Evolutionary conservation across 106 monocot genomes (phyloP), one percentile per base, ranked within the genome.

Genomic region (Dioscorea dumetorum): DNA sequence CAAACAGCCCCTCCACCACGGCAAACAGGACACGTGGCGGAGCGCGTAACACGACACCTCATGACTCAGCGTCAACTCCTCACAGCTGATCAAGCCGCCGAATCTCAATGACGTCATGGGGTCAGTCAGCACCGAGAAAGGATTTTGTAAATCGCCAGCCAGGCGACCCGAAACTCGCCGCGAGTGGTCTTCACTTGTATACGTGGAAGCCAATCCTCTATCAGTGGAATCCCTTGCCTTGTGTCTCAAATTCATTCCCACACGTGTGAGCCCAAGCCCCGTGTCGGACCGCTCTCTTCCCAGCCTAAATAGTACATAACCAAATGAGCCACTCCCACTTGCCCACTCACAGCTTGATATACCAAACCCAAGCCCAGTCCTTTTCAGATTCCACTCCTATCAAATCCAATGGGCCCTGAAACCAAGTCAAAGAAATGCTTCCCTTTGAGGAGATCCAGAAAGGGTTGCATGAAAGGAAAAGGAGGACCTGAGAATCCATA

Each of bases 381-480:
- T 41, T 8, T 41, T 6, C 6, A 2, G 0, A 10, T 8, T 41
- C 6, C 41, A 41, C 10, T 41, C 41, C 3, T 10, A 41, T 28
- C 41, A 41, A 41, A 41, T 41, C 28, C 1, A 28, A 34, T 31
- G 34, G 69, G 48, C 0, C 52, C 35, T 22, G 64, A 58, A 16
- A 28, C 1, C 48, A 69, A 70, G 71, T 70, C 61, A 65, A 62
- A 70, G 72, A 89, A 80, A 70, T 78, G 76, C 74, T 82, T 79
- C 76, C 81, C 81, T 0, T 70, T 86, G 20, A 64, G 89, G 66
- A 66, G 78, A 60, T 87, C 93, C 22, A 62, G 93, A 71, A 94
- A 94, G 60, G 93, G 93, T 14, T 90, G 93, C 77, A 94, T 94
- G 93, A 94, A 87, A 67, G 93, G 93, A 12, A 94, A 94, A 59